Evolutionary conservation across 23 red algal species (phyloP).

Genomic region (Gracilaria gracilis): DNA sequence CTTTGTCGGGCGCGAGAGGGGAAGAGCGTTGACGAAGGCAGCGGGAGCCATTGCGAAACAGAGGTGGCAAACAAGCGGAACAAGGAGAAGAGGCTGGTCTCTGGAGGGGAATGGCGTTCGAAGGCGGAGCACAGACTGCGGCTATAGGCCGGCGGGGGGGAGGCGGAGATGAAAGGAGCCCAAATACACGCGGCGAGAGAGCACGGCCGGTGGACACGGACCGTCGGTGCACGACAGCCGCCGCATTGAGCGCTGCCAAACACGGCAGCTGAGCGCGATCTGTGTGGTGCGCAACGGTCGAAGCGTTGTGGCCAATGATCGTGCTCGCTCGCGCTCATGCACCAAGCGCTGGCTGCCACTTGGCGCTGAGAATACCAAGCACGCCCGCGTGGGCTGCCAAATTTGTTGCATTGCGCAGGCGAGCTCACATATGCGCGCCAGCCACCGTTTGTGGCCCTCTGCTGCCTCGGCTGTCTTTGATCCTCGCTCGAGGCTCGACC

Average conservation of each 20-base stretch:
- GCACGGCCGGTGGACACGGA: background rate
- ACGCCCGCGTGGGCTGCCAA: background rate
- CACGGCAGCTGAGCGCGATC: background rate
- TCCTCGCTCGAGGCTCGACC: no score
- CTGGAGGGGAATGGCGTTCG: background rate
- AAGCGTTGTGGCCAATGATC: background rate
- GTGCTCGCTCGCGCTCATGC: no score
- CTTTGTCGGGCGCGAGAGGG: slow-evolving; percentile 37
- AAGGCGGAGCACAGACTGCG: slow-evolving; percentile 12
- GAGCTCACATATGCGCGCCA: background rate
- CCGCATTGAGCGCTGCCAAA: no score
- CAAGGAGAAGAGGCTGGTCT: no score
- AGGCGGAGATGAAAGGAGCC: background rate
- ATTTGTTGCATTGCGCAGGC: background rate
- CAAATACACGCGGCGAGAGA: slow-evolving; percentile 12
- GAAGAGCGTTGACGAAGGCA: slow-evolving; percentile 67
- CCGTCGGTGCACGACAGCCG: background rate
- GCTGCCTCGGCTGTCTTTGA: no score
- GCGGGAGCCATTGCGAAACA: slow-evolving; percentile 50
- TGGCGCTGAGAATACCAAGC: slow-evolving; percentile 23
- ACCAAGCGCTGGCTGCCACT: background rate
- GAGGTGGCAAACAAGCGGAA: background rate
- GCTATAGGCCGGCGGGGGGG: background rate
- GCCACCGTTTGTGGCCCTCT: background rate
- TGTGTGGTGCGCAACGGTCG: slow-evolving; percentile 37